Evolutionary conservation across 2,329 filamentous ascomycete genomes (phyloP), one percentile per base, ranked within the genome.

Genomic region (Macroventuria anomochaeta): DNA sequence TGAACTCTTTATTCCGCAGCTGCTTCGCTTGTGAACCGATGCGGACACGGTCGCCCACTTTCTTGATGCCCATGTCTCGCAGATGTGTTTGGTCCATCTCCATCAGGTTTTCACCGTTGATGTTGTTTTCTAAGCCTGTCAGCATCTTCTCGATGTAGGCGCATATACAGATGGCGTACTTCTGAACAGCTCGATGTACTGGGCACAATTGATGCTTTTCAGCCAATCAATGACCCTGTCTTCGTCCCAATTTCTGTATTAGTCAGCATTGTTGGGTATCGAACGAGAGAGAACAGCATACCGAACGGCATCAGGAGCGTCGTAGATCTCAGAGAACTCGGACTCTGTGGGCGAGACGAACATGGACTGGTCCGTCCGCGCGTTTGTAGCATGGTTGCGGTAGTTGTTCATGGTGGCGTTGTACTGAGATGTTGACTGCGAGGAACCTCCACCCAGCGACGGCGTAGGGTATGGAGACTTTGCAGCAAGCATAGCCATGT

Each of bases 11-110:
- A 58, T 76, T 80, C 8, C 80, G 69, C 40, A 82, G 79, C 41
- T 78, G 70, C 67, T 81, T 81, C 23, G 78, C 79, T 54, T 81
- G 79, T 2, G 78, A 75, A 37, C 78, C 76, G 57, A 99, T 88
- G 59, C 93, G 90, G 29, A 99, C 93, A 47, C 95, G 88, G 75
- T 99, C 95, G 60, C 95, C 95, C 61, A 99, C 90, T 77, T 97
- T 99, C 65, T 96, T 96, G 65, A 99, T 93, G 36, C 95, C 95
- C 86, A 99, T 96, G 75, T 99, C 95, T 76, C 96, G 96, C 59
- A 99, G 82, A 33, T 96, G 91, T 50, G 92, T 88, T 80, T 96
- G 96, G 76, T 99, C 95, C 82, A 97, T 93, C 77, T 99, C 95
- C 64, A 99, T 83, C 37, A 99, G 81, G 71, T 96, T 97, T 78